Percentiles rank a stretch among this genome's conserved stretches.
These are phyloP conservation scores for Camillea tinctor DNA, from an alignment of 2,329 filamentous ascomycete genomes.

Conservation along the genomic window DNA sequence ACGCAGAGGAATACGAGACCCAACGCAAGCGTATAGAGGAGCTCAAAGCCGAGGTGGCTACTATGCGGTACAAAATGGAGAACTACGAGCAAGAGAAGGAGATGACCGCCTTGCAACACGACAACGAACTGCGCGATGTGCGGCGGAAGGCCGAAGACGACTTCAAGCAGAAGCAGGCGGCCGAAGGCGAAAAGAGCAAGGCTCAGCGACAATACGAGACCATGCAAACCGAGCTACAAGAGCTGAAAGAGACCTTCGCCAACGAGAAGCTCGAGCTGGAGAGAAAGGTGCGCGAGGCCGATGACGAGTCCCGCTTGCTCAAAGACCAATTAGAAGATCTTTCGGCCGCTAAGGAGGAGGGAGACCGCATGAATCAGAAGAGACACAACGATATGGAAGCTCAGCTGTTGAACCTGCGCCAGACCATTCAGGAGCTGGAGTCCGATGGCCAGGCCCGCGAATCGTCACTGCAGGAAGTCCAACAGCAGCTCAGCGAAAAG, in stretches of 20 bases:
- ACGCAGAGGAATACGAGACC: constrained; percentile 58
- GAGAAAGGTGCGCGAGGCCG: constrained; percentile 64
- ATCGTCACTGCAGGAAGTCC: constrained; percentile 55
- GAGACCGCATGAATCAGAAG: constrained; percentile 59
- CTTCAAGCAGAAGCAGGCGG: constrained; percentile 64
- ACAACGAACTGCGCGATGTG: constrained; percentile 79
- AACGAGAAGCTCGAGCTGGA: constrained; percentile 65
- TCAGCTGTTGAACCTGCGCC: constrained; percentile 46
- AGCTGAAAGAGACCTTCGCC: constrained; percentile 49
- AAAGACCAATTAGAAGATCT: constrained; percentile 82
- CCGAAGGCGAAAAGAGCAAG: constrained; percentile 54
- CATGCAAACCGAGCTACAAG: constrained; percentile 50
- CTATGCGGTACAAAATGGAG: constrained; percentile 82
- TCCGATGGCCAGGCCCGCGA: constrained; percentile 58
- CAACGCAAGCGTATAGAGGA: constrained; percentile 66
- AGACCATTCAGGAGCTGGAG: constrained; percentile 56
- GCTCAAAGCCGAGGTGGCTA: constrained; percentile 84
- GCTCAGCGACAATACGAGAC: constrained; percentile 49
- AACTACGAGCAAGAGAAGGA: constrained; percentile 87
- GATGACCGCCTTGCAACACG: constrained; percentile 72
- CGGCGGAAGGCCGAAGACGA: constrained; percentile 83
- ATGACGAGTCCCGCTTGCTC: constrained; percentile 70
- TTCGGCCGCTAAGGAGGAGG: constrained; percentile 63
- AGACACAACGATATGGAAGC: constrained; percentile 54
- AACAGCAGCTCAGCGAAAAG: constrained; percentile 65